phyloP scores from a whole-genome alignment of 108 stramenopile species.

The Nitzschia sp. region DNA sequence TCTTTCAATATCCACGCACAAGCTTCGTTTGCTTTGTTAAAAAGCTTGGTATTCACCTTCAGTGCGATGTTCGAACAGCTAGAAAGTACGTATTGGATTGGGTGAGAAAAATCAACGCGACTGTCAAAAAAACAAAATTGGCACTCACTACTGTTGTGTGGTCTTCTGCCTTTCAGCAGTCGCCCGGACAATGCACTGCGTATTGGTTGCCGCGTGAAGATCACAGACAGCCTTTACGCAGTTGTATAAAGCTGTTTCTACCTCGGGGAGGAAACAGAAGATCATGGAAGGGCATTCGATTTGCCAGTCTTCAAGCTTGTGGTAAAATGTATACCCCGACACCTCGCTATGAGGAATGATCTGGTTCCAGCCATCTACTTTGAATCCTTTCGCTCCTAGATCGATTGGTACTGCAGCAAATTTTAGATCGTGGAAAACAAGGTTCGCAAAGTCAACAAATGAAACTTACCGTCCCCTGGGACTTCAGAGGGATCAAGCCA shows the following conservation, averaged over 20 bases:
- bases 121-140: neutral
- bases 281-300: conserved; percentile 18
- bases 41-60: conserved; percentile 32
- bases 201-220: neutral
- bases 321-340: neutral
- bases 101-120: no score
- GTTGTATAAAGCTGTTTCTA: neutral
- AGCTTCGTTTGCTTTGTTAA: conserved; percentile 11
- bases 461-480: conserved; percentile 5
- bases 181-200: conserved; percentile 22
- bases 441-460: no score
- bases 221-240: conserved; percentile 13
- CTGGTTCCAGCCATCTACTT: neutral
- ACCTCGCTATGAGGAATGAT: neutral
- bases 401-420: no score
- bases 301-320: neutral
- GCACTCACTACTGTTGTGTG: conserved; percentile 21
- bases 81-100: neutral
- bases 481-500: conserved; percentile 1
- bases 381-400: no score
- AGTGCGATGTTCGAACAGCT: conserved; percentile 29
- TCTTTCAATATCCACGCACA: conserved; percentile 11
- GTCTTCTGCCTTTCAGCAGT: conserved; percentile 2
- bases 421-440: no score
- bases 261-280: conserved; percentile 5